Evolutionary conservation across 2,329 filamentous ascomycete genomes (phyloP).

Genomic region (Helotiales sp.): DNA sequence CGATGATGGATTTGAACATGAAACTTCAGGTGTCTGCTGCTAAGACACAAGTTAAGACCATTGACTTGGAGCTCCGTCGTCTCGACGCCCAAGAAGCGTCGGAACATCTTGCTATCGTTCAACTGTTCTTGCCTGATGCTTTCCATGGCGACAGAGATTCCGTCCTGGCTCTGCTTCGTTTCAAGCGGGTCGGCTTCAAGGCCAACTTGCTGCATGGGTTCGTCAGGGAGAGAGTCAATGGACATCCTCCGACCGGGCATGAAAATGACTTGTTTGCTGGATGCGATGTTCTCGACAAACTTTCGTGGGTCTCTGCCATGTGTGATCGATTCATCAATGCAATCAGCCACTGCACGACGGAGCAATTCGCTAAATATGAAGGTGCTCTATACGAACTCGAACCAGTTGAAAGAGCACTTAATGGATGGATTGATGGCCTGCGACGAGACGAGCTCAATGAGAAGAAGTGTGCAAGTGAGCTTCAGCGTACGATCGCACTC

Average conservation of each 20-base stretch:
- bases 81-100: conserved; percentile 88
- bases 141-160: conserved; percentile 83
- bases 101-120: conserved; percentile 87
- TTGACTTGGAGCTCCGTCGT: conserved; percentile 85
- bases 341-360: conserved; percentile 77
- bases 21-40: conserved; percentile 89
- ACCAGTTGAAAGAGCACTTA: conserved; percentile 87
- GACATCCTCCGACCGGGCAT: conserved; percentile 67
- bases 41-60: conserved; percentile 92
- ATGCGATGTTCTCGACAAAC: conserved; percentile 82
- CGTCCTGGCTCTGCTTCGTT: conserved; percentile 84
- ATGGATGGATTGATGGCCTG: conserved; percentile 84
- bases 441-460: conserved; percentile 86
- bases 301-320: conserved; percentile 82
- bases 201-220: conserved; percentile 77
- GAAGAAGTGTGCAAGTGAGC: conserved; percentile 77
- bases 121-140: conserved; percentile 84
- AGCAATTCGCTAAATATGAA: conserved; percentile 79
- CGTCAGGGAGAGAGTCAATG: conserved; percentile 76
- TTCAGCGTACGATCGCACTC: conserved; percentile 83
- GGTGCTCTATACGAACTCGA: conserved; percentile 86
- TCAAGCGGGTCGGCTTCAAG: conserved; percentile 89
- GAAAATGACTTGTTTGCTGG: conserved; percentile 81
- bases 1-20: conserved; percentile 96
- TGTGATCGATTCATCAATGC: conserved; percentile 83